Base-by-base conservation (phyloP, 2,329 filamentous ascomycete species). In the Escovopsis sp. region DNA sequence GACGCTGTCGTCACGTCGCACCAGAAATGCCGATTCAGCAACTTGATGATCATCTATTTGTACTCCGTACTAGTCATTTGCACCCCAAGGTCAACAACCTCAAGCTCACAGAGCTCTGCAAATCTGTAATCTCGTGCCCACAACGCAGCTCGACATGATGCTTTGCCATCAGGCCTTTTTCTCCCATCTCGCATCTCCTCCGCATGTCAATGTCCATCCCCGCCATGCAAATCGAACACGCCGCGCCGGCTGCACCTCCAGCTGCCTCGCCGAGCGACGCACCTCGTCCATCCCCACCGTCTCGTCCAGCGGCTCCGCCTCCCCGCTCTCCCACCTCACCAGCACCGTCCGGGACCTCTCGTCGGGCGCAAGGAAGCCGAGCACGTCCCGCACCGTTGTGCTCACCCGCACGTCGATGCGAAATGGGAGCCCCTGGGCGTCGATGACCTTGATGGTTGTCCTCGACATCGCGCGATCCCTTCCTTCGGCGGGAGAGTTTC, bases 281-380 rank as follows among this genome's bases (percentile, higher is more conserved):
- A 55, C 28, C 16, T 51, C 47, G 4, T 39, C 32, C 32, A 53
- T 27, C 12, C 40, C 35, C 5, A 53, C 38, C 12, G 38, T 18
- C 2, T 41, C 37, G 27, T 43, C 44, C 11, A 56, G 41, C 7
- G 29, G 31, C 39, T 54, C 49, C 3, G 26, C 30, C 7, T 35
- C 39, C 13, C 46, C 50, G 34, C 50, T 40, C 11, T 39, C 27
- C 53, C 51, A 56, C 27, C 44, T 43, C 21, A 55, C 50, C 18
- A 49, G 8, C 4, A 53, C 47, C 37, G 46, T 49, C 40, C 45
- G 38, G 6, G 37, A 31, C 11, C 31, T 36, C 33, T 34, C 32
- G 31, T 52, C 47, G 16, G 47, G 45, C 12, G 41, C 46, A 17
- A 54, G 43, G 35, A 47, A 43, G 12, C 36, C 35, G 23, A 44